Evolutionary conservation across 208 protist genomes (phyloP).

Genomic region (Trypanosoma mega): DNA sequence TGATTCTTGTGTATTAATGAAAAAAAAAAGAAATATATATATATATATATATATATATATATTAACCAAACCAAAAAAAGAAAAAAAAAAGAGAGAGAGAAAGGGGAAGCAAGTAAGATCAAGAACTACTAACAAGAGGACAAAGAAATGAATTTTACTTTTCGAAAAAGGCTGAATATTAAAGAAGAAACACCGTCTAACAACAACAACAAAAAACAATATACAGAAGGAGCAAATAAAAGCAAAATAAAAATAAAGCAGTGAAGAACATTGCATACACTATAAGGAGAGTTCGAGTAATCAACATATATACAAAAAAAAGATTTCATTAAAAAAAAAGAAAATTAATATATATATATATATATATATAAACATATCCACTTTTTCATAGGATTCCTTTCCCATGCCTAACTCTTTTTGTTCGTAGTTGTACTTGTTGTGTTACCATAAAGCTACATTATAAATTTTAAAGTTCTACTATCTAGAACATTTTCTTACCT

Average conservation of each 20-base stretch:
- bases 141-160: constrained; percentile 1
- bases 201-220: no score
- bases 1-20: constrained; percentile 14
- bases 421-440: no score
- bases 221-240: no score
- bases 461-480: no score
- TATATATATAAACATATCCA: neutral
- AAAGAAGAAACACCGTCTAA: no score
- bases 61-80: neutral
- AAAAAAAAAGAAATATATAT: neutral
- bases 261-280: neutral
- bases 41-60: constrained; percentile 1
- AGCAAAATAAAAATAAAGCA: no score
- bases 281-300: neutral
- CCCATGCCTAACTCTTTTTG: no score
- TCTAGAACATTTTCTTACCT: no score
- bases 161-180: no score
- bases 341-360: constrained; percentile 13
- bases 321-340: neutral
- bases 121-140: neutral
- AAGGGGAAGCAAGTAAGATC: neutral
- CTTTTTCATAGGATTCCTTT: no score
- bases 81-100: constrained; percentile 12
- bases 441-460: no score
- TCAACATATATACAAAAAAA: neutral